Base-by-base conservation (phyloP, 2,329 filamentous ascomycete genomes). In the Fusarium sp. region DNA sequence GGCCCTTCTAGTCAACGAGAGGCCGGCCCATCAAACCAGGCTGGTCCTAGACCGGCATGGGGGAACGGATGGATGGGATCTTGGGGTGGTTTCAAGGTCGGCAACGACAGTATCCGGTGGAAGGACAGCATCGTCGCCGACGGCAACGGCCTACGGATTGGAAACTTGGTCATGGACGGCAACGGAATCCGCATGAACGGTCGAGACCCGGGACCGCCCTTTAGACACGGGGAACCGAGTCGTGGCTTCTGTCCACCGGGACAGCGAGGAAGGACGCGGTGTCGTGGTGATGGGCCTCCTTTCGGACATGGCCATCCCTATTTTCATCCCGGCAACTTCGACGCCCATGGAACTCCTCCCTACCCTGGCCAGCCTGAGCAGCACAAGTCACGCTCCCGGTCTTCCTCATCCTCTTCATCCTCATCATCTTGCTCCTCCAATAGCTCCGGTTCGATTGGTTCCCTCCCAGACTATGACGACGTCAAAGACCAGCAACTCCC, bases 391-490 rank as follows among this genome's bases (percentile, higher is more conserved):
- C 73, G 67, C 13, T 81, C 80, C n/a, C 79, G 73, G 5, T 85
- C 83, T 0, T 83, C 80, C 0, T 84, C 82, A 1, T 80, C 80
- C 11, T 83, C 82, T 2, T 82, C 82, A 0, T 81, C 81, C 0
- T 73, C 75, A 0, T 84, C 83, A 0, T 84, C 82, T 1, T 73
- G 71, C 0, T 82, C 82, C 0, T 83, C 82, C 1, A 80, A 81
- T 9, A 80, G 78, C 23, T 84, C 82, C 1, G 80, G 73, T 5
- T 84, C 82, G 3, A 80, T 90, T 64, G 88, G 86, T 39, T 90
- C 88, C 3, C 86, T 91, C 1, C 88, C 88, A 0, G 85, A 87
- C 63, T 87, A 87, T 75, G 87, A 90, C 66, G 84, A 88, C 48
- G 81, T 91, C 3, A 80, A 79, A 14, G 85, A 86, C 62, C 76